phyloP scores from a whole-genome alignment of 805 yeast genomes.

The Jamesozyma rosinii region DNA sequence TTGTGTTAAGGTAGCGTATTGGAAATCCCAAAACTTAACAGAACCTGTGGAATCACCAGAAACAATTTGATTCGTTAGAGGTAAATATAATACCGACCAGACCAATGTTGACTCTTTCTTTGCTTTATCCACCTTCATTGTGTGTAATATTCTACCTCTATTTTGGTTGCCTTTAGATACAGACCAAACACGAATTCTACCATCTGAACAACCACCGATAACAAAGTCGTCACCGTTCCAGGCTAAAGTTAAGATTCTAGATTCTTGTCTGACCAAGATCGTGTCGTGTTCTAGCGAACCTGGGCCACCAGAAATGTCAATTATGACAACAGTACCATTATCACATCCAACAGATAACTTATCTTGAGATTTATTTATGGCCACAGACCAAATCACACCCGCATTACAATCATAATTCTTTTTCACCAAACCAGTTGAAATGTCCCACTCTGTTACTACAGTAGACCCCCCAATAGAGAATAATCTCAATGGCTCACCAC shows the following conservation, averaged over 20 bases:
- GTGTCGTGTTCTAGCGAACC: constrained; percentile 70
- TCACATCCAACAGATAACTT: constrained; percentile 88
- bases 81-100: constrained; percentile 71
- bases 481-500: constrained; percentile 51
- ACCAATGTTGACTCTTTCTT: constrained; percentile 80
- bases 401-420: constrained; percentile 81
- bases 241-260: constrained; percentile 67
- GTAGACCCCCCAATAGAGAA: constrained; percentile 95
- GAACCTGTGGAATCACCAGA: constrained; percentile 95
- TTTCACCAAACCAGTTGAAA: constrained; percentile 60
- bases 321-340: constrained; percentile 78
- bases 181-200: constrained; percentile 78
- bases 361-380: constrained; percentile 50
- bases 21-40: constrained; percentile 85
- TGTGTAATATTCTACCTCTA: constrained; percentile 62
- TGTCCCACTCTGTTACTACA: constrained; percentile 84
- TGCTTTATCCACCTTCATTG: constrained; percentile 88
- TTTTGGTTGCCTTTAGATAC: not conserved
- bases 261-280: constrained; percentile 73
- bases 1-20: constrained; percentile 66
- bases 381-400: constrained; percentile 87
- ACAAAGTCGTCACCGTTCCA: constrained; percentile 62
- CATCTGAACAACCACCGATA: constrained; percentile 95
- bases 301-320: constrained; percentile 80
- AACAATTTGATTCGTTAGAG: constrained; percentile 63